Percentiles rank a stretch among this genome's conserved stretches.
These are phyloP conservation scores for Crocinoboletus sp. DNA, from an alignment of 1,284 basidiomycete genomes.

Conservation along the genomic window DNA sequence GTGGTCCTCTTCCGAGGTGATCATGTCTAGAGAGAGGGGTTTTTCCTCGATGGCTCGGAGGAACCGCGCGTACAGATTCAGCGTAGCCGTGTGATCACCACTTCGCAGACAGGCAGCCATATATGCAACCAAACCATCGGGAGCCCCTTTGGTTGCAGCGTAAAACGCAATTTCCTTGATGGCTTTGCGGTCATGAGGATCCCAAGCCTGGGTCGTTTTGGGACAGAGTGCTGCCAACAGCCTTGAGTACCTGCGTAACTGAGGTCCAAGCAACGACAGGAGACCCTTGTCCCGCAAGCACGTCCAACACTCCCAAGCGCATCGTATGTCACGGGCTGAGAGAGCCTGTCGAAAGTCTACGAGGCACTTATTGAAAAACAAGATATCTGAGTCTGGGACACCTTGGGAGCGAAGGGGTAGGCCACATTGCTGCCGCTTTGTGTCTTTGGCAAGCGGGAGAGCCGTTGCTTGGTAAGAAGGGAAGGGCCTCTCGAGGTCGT, in stretches of 20 bases:
- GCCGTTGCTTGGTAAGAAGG: not conserved
- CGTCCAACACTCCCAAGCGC: constrained; percentile 40
- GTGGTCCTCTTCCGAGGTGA: constrained; percentile 19
- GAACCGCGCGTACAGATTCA: constrained; percentile 47
- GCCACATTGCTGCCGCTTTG: constrained; percentile 6
- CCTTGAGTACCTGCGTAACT: constrained; percentile 38
- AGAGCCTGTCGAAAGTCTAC: constrained; percentile 36
- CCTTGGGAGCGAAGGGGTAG: constrained; percentile 12
- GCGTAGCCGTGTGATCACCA: constrained; percentile 38
- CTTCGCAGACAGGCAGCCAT: constrained; percentile 45
- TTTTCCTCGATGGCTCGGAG: constrained; percentile 25
- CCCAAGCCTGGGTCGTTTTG: constrained; percentile 19
- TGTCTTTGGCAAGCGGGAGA: constrained; percentile 3
- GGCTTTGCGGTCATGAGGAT: constrained; percentile 26
- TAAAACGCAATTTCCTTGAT: constrained; percentile 48
- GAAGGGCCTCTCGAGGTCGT: not conserved
- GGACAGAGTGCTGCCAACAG: constrained; percentile 33
- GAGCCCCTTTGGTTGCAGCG: constrained; percentile 38
- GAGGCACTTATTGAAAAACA: constrained; percentile 35
- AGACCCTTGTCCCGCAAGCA: constrained; percentile 41
- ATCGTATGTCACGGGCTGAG: constrained; percentile 30
- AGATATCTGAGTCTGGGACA: constrained; percentile 31
- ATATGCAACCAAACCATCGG: constrained; percentile 45
- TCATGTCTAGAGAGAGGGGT: constrained; percentile 12
- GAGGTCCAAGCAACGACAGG: constrained; percentile 40